Evolutionary conservation across 495 filamentous ascomycete genomes (phyloP), one percentile per base, ranked within the genome.

Genomic region (Tuber magnatum): DNA sequence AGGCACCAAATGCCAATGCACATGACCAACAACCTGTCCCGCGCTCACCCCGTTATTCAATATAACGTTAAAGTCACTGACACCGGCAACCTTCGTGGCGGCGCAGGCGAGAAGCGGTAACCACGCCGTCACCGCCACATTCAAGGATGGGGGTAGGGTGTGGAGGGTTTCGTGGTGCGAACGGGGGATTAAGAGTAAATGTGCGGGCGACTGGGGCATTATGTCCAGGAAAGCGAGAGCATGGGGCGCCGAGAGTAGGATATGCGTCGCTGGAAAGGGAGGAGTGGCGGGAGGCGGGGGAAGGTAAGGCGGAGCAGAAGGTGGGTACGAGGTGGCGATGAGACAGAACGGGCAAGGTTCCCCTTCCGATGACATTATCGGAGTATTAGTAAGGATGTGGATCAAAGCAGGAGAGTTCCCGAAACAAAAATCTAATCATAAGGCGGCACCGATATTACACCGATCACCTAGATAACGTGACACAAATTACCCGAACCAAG

Each of bases 1-100:
- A 3, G 94, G 94, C 68, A 97, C 94, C 40, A 98, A 87, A 78
- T 98, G 94, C 84, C 94, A 97, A 83, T 97, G 94, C 9, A 94
- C 90, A 84, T 97, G 94, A 35, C 90, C 90, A 3, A 98, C 93
- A 38, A 94, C 92, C 84, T 98, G 94, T 10, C 93, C 94, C 18
- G 94, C 94, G 39, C 91, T 86, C 0, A 88, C 89, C 3, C 94
- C 90, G 84, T 97, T 98, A 84, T 98, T 98, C 85, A 97, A 93
- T 76, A 97, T 92, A 35, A 97, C 88, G 84, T 98, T 98, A 90
- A 92, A 94, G 84, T 94, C 92, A 28, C 85, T 86, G 43, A 93
- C 88, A 10, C 88, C 89, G 22, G 87, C 89, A 0, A 87, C 87
- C 28, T 85, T 86, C 69, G 87, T 88, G 24, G 94, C 88, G 0